Evolutionary conservation across 148 eudicot species (phyloP), one percentile per base, ranked within the genome.

Genomic region (Camellia sinensis): DNA sequence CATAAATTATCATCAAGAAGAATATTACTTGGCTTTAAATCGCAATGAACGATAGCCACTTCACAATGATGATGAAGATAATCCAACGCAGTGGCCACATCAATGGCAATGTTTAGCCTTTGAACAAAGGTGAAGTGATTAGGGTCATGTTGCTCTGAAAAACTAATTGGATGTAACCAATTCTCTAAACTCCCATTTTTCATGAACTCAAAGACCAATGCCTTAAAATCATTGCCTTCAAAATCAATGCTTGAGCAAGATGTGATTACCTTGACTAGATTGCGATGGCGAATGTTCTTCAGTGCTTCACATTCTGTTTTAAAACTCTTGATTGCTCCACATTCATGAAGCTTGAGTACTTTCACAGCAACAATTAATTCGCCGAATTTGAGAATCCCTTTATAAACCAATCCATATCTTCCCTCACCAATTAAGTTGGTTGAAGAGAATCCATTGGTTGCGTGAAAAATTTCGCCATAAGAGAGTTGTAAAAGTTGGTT

Each of bases 191-290:
- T 75, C 57, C 79, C 79, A 45, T 68, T 81, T 14, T 59, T n/a
- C 79, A 81, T 75, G 29, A 18, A 81, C 41, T 75, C 82, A 18
- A 37, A 72, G 2, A 80, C 80, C 63, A 80, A 80, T 2, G 82
- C 77, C 50, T 62, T 80, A 22, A 80, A 80, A 13, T 72, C 37
- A 6, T 29, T 60, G 2, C 82, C 72, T 50, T 73, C 50, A 13
- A 59, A 81, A 57, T 75, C 83, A 15, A 29, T 45, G 48, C 74
- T 60, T 6, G 75, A 75, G 60, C 75, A 81, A 59, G 69, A 41
- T n/a, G 83, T 81, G 40, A 75, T 21, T 59, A 81, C 60, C 75
- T 68, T 81, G 6, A 65, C 75, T 7, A 81, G 79, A 75, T 81
- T 81, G 7, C 75, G 22, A 21, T 81, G 79, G 61, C 79, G 71